A percentile compares a stretch with the other conserved stretches of the same genome.
phyloP scores from a whole-genome alignment of 305 asterid species.

The Fraxinus velutina region DNA sequence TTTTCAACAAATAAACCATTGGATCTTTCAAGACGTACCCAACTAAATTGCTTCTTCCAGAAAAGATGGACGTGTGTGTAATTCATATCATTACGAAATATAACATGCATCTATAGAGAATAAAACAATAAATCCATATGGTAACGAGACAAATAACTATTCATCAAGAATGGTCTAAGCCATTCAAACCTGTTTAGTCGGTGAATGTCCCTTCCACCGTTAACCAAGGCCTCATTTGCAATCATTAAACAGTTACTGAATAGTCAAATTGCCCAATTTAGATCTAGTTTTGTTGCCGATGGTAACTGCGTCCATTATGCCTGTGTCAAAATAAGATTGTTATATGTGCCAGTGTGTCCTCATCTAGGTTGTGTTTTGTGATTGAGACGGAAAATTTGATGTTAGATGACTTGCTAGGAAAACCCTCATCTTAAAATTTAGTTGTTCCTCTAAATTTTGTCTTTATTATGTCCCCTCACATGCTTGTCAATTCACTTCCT shows the following conservation, averaged over 20 bases:
- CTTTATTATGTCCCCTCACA: background rate
- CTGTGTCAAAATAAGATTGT: background rate
- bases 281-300: background rate
- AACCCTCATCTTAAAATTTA: background rate
- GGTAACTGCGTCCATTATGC: background rate
- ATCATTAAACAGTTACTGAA: background rate
- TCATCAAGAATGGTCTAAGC: too few relatives aligned
- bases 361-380: background rate
- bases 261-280: background rate
- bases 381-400: background rate
- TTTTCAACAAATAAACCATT: too few relatives aligned
- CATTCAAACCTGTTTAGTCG: background rate
- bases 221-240: background rate
- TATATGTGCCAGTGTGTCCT: background rate
- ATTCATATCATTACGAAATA: too few relatives aligned
- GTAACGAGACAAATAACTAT: too few relatives aligned
- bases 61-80: too few relatives aligned
- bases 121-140: too few relatives aligned
- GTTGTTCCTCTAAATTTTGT: too few relatives aligned
- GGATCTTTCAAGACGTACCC: background rate
- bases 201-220: background rate
- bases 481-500: background rate
- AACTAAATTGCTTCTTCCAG: too few relatives aligned
- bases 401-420: too few relatives aligned
- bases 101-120: background rate